Evolutionary conservation across 768 basidiomycete genomes (phyloP), one percentile per base, ranked within the genome.

Genomic region (Sistotremastrum niveocremeum): DNA sequence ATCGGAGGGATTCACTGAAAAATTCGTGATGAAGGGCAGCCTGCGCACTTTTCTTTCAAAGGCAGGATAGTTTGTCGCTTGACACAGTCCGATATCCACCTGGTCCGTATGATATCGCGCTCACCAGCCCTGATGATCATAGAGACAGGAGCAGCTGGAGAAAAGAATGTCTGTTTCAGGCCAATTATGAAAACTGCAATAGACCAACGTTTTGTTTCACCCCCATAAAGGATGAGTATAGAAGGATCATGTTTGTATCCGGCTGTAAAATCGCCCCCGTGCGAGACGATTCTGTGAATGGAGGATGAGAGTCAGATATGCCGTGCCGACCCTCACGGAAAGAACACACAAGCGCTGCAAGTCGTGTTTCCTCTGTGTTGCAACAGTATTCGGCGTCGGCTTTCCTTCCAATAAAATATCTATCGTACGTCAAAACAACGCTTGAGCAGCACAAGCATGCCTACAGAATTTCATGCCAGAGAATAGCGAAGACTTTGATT

Each of bases 61-160:
- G 86, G 80, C 30, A 76, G 61, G 12, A 20, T 20, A 68, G 65
- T 47, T 73, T 65, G 7, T 70, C 72, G 31, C 66, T 64, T 4
- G n/a, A 93, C 69, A 28, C 81, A 91, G 56, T 90, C 85, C 35
- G 69, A 57, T 45, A 98, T 67, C 90, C 91, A 98, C 31, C 72
- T 64, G 0, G 93, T 87, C 46, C 73, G 79, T 49, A 94, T 64
- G 42, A 94, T 77, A 51, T 88, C 81, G 46, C 78, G 66, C 1
- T 68, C 66, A 3, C 71, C 80, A 54, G 84, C 86, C 47, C 81
- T 70, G 43, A 88, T 79, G 46, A 84, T 62, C 45, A 77, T 60
- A 58, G 75, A 80, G 53, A 87, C 66, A 53, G 84, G 78, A 54
- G 80, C 82, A 0, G 81, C 84, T 86, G 46, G 4, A 38, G n/a